A percentile compares a stretch with the other conserved stretches of the same genome.
These are phyloP conservation scores for Albophoma yamanashiensis DNA, from an alignment of 2,329 filamentous ascomycete genomes.

Conservation along the genomic window DNA sequence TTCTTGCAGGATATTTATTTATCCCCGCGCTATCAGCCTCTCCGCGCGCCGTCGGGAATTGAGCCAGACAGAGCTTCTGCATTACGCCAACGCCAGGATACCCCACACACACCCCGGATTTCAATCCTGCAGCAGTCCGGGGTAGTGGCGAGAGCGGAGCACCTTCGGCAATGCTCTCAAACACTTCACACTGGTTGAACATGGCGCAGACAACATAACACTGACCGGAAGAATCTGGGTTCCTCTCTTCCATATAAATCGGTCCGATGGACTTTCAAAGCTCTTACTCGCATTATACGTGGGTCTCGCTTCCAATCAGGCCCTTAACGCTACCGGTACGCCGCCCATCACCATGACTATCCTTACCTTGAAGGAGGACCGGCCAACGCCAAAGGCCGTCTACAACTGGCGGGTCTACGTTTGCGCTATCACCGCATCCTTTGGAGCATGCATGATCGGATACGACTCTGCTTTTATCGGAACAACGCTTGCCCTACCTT, in stretches of 20 bases:
- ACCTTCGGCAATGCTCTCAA: not conserved
- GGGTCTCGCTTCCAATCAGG: not conserved
- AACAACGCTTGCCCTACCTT: constrained; percentile 59
- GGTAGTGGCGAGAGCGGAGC: not conserved
- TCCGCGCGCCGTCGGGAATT: not conserved
- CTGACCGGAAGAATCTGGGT: not conserved
- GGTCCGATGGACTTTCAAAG: not conserved
- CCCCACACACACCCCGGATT: constrained; percentile 1
- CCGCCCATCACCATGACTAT: constrained; percentile 26
- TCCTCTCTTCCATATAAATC: not conserved
- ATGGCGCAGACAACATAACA: not conserved
- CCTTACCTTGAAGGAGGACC: constrained; percentile 41
- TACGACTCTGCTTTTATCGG: constrained; percentile 71
- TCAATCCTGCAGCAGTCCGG: not conserved
- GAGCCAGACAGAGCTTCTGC: not conserved
- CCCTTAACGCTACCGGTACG: not conserved
- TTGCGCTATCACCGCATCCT: constrained; percentile 42
- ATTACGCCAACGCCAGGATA: not conserved
- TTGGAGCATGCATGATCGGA: constrained; percentile 46
- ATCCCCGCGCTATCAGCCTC: not conserved
- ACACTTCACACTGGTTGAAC: not conserved
- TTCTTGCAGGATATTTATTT: not conserved
- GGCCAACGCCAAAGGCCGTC: constrained; percentile 44
- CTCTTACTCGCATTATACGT: not conserved
- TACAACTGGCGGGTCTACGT: constrained; percentile 52